Evolutionary conservation across 768 basidiomycete species (phyloP).

Genomic region (Coprinopsis sp.): DNA sequence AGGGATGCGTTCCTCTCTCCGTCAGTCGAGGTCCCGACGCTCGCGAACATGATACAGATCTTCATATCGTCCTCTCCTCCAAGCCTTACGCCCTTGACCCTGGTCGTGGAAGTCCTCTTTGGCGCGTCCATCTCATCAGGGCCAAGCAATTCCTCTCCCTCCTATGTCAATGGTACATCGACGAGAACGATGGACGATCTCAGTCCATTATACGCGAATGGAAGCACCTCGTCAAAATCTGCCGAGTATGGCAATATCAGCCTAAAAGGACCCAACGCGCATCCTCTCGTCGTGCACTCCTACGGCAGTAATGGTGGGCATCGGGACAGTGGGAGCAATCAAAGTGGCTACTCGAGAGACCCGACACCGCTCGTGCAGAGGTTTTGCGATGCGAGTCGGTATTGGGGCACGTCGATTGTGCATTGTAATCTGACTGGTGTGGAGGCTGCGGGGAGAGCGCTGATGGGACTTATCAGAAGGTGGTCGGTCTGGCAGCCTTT

Average conservation of each 20-base stretch:
- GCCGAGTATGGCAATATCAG: no score
- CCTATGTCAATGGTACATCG: no score
- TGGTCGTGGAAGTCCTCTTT: slow-evolving; percentile 50
- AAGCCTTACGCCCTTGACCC: slow-evolving; percentile 44
- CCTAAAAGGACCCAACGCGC: no score
- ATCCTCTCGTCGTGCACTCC: no score
- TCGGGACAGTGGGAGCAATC: no score
- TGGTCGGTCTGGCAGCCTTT: slow-evolving; percentile 27
- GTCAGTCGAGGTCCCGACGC: slow-evolving; percentile 41
- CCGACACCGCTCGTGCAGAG: slow-evolving; percentile 42
- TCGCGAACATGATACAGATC: slow-evolving; percentile 51
- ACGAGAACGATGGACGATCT: no score
- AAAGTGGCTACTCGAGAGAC: no score
- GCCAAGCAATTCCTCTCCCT: no score
- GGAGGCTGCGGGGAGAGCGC: slow-evolving; percentile 49
- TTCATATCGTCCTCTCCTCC: slow-evolving; percentile 46
- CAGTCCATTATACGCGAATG: no score
- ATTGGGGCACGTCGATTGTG: slow-evolving; percentile 34
- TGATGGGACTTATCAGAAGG: slow-evolving; percentile 29
- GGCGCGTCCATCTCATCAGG: slow-evolving; percentile 45
- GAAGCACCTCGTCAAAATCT: no score
- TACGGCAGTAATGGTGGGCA: no score
- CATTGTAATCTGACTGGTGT: slow-evolving; percentile 56
- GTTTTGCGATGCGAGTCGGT: no score
- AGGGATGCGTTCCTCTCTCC: slow-evolving; percentile 50